Evolutionary conservation across 2,329 filamentous ascomycete species (phyloP), one percentile per base, ranked within the genome.

Genomic region (Ceratocystis smalleyi): DNA sequence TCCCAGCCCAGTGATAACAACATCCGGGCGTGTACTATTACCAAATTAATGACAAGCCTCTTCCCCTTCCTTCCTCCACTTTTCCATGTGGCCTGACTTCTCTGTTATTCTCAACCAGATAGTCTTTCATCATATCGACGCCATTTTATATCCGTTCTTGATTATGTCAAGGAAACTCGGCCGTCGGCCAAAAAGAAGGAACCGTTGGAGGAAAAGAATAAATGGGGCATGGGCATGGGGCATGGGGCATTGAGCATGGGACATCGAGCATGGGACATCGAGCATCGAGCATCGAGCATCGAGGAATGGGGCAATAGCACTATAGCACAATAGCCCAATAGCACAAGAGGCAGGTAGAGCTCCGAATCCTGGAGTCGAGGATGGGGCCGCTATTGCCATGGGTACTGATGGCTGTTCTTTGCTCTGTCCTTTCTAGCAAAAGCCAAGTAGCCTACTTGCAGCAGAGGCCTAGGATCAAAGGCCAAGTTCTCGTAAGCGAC

Each of bases 401-500:
- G 35, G 35, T 15, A 40, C 35, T 40, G 10, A 40, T 40, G 12
- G 35, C 35, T 40, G 35, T 12, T 40, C 12, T 40, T 15, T 40
- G 35, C 35, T 4, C 27, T 43, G 15, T 43, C 22, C 43, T 12
- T 7, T 55, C 68, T 64, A 54, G 68, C 64, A 35, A 67, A 55
- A 59, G 68, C 68, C 62, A 78, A 70, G 59, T 78, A 78, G 5
- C 76, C 76, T 5, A 64, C 67, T 35, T 73, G 72, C 40, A 76
- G 71, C 57, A 77, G 69, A 7, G 70, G 68, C 19, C 73, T 70
- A 19, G 75, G 75, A 57, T 77, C 73, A 64, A 78, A 77, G 0
- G 75, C 76, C 32, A 77, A 70, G 60, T 75, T 73, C 68, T 76
- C 72, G 70, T 78, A 75, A 69, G 75, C 63, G 66, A 47, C 47